These are phyloP conservation scores for Xylariaceae sp. DNA, from an alignment of 2,329 filamentous ascomycete species.

Conservation along the genomic window DNA sequence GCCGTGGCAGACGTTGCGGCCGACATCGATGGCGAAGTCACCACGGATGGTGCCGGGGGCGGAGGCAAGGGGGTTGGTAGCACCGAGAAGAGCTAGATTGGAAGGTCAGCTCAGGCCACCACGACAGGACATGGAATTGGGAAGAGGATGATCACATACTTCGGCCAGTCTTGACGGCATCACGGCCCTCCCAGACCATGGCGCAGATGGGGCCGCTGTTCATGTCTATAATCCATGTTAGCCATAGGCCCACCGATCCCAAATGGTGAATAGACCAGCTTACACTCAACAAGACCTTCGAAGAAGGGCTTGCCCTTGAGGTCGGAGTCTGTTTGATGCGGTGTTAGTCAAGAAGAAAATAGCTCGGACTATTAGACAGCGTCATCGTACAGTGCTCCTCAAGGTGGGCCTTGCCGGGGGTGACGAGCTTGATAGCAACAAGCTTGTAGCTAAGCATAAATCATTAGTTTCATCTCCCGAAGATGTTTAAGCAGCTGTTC, in stretches of 20 bases:
- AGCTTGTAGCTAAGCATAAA: conserved; percentile 76
- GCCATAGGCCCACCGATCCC: neutral
- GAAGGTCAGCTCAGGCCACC: conserved; percentile 11
- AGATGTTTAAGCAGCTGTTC: neutral
- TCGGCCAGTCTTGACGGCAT: conserved; percentile 98
- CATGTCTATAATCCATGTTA: conserved; percentile 64
- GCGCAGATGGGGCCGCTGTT: conserved; percentile 91
- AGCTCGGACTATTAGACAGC: neutral
- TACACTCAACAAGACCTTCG: conserved; percentile 86
- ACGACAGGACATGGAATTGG: neutral
- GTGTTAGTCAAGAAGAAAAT: conserved; percentile 21
- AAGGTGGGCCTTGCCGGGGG: conserved; percentile 87
- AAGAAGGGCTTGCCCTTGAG: conserved; percentile 96
- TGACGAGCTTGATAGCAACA: conserved; percentile 90
- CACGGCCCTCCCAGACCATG: conserved; percentile 99
- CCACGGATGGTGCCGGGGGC: conserved; percentile 96
- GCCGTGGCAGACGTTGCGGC: conserved; percentile 99
- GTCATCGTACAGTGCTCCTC: conserved; percentile 79
- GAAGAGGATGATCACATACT: conserved; percentile 46
- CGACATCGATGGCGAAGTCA: conserved; percentile 78
- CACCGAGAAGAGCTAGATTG: conserved; percentile 74
- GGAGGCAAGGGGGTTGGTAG: conserved; percentile 96
- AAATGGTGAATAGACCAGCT: conserved; percentile 32
- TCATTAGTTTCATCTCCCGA: conserved; percentile 12
- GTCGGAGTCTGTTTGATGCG: conserved; percentile 61